Conservation (phyloP, 768 basidiomycete genomes). For the Agaricus subrufescens region DNA sequence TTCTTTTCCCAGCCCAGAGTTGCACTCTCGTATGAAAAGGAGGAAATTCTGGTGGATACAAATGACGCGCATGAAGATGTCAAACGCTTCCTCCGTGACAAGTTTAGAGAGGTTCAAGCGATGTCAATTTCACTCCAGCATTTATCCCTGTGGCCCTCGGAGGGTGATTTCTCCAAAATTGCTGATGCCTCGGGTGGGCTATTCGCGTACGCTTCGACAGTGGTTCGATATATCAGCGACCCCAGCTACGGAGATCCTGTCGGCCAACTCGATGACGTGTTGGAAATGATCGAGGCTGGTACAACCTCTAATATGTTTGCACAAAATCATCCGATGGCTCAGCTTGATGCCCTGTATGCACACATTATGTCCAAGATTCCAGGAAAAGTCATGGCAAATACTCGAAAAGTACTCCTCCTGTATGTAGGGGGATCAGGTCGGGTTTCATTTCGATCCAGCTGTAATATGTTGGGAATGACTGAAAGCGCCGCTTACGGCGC, state of each 20-base stretch:
- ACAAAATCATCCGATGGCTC: background rate
- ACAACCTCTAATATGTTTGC: background rate
- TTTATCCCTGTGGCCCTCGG: conserved; percentile 15
- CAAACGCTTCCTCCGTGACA: too few species aligned
- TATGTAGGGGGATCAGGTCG: too few species aligned
- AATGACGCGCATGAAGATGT: too few species aligned
- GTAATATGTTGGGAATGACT: too few species aligned
- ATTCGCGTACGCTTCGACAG: conserved; percentile 21
- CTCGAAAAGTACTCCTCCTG: too few species aligned
- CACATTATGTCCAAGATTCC: too few species aligned
- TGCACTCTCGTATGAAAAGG: background rate
- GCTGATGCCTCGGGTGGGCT: conserved; percentile 17
- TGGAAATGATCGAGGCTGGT: background rate
- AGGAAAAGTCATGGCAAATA: too few species aligned
- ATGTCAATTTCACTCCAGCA: background rate
- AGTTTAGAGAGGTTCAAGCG: conserved; percentile 1
- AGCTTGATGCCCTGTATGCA: too few species aligned
- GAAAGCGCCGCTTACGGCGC: too few species aligned
- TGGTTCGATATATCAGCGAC: conserved; percentile 17
- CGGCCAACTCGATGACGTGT: background rate
- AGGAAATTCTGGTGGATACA: background rate
- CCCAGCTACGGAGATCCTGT: background rate
- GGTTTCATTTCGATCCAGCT: too few species aligned
- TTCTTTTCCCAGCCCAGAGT: conserved; percentile 3
- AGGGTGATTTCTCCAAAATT: conserved; percentile 7